phyloP scores from a whole-genome alignment of 2,329 filamentous ascomycete genomes.

The Apiospora koreana region DNA sequence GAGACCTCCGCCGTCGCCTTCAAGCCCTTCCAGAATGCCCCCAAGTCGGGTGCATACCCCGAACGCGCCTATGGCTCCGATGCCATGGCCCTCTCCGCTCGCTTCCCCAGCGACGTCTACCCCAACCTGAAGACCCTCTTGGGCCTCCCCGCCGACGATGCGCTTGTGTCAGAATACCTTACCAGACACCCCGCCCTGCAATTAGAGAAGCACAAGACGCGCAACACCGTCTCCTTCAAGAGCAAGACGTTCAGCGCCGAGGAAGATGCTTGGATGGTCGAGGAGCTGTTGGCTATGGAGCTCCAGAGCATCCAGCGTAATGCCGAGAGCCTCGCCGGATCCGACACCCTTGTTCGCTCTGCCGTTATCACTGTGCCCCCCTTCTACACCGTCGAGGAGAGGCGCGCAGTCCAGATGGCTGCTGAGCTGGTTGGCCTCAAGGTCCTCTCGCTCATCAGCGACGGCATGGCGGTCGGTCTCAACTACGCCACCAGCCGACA shows the following conservation, averaged over 20 bases:
- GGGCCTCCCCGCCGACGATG: slow-evolving; percentile 66
- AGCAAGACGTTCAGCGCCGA: slow-evolving; percentile 66
- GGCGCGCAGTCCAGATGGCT: slow-evolving; percentile 79
- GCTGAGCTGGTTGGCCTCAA: slow-evolving; percentile 87
- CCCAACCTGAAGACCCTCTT: slow-evolving; percentile 89
- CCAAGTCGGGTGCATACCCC: slow-evolving; percentile 69
- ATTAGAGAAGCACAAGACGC: slow-evolving; percentile 58
- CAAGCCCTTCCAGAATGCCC: slow-evolving; percentile 74
- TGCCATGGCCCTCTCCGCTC: slow-evolving; percentile 80
- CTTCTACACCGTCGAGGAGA: slow-evolving; percentile 90
- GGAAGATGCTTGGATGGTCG: slow-evolving; percentile 73
- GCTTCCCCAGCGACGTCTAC: slow-evolving; percentile 93
- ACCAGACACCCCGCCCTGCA: slow-evolving; percentile 77
- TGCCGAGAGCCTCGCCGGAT: slow-evolving; percentile 79
- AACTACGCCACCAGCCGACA: slow-evolving; percentile 93
- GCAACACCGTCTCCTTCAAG: slow-evolving; percentile 78
- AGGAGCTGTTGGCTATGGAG: slow-evolving; percentile 96
- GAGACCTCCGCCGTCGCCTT: slow-evolving; percentile 90
- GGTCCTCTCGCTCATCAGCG: slow-evolving; percentile 81
- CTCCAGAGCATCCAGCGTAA: slow-evolving; percentile 89
- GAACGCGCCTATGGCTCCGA: slow-evolving; percentile 92
- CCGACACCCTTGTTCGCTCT: slow-evolving; percentile 72
- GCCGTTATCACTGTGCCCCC: slow-evolving; percentile 86
- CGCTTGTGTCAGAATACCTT: slow-evolving; percentile 69
- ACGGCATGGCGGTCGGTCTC: slow-evolving; percentile 87